These are phyloP conservation scores for Zoysia pacifica DNA, from an alignment of 176 grass and related monocot species.

Conservation along the genomic window DNA sequence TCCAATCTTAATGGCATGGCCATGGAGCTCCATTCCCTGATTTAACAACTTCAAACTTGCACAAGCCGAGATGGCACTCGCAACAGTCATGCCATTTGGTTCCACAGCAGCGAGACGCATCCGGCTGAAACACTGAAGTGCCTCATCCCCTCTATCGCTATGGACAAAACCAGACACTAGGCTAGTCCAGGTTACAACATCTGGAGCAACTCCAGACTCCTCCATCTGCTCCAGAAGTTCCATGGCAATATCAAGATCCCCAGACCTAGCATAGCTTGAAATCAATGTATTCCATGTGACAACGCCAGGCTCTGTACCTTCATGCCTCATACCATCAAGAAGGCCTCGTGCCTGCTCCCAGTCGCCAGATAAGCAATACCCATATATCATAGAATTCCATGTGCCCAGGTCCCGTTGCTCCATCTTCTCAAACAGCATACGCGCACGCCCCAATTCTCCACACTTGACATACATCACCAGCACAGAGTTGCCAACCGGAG, in stretches of 20 bases:
- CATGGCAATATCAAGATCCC: conserved; percentile 56
- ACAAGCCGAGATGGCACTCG: conserved; percentile 61
- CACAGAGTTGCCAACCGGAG: conserved; percentile 55
- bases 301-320: conserved; percentile 48
- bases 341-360: conserved; percentile 53
- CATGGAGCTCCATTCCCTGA: conserved; percentile 63
- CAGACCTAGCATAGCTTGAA: conserved; percentile 57
- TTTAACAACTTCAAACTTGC: conserved; percentile 54
- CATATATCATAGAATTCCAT: conserved; percentile 74
- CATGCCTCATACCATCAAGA: conserved; percentile 47
- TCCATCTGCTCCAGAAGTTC: conserved; percentile 64
- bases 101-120: conserved; percentile 58
- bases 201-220: conserved; percentile 46
- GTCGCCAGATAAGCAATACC: conserved; percentile 44
- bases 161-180: conserved; percentile 70
- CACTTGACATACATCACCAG: conserved; percentile 69
- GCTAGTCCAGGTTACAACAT: conserved; percentile 82
- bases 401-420: conserved; percentile 49
- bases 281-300: conserved; percentile 73
- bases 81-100: conserved; percentile 42
- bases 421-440: conserved; percentile 55
- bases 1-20: conserved; percentile 57
- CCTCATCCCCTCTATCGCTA: conserved; percentile 48
- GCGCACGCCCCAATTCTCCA: conserved; percentile 44
- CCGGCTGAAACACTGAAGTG: conserved; percentile 52